Percentiles rank a stretch among this genome's conserved stretches.
Evolutionary conservation across 1,139 yeast genomes (phyloP).

Genomic region (Lodderomyces theae): DNA sequence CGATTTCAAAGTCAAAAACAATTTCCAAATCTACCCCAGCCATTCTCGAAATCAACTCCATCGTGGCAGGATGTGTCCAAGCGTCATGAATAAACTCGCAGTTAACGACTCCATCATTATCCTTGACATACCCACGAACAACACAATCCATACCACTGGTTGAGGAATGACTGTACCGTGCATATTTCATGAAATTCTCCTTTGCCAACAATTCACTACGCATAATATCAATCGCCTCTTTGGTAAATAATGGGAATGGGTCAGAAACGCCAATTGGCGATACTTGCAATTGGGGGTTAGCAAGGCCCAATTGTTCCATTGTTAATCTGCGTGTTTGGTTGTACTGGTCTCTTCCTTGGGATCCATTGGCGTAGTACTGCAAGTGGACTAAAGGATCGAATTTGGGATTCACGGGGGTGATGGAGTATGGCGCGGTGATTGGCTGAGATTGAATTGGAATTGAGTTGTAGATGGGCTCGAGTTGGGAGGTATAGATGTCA

Average conservation of each 20-base stretch:
- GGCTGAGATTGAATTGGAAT: background rate
- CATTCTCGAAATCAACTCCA: conserved; percentile 47
- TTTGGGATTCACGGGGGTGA: conserved; percentile 7
- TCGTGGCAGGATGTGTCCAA: conserved; percentile 55
- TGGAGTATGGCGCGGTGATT: background rate
- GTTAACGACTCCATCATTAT: conserved; percentile 20
- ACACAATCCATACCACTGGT: conserved; percentile 48
- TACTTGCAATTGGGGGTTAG: conserved; percentile 33
- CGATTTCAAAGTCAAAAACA: conserved; percentile 54
- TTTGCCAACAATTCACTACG: conserved; percentile 47
- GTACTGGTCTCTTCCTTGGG: conserved; percentile 22
- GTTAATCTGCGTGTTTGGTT: conserved; percentile 39
- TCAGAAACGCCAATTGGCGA: conserved; percentile 52
- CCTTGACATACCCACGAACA: conserved; percentile 48
- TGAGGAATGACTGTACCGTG: conserved; percentile 32
- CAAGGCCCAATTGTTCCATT: conserved; percentile 45
- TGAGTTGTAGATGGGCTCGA: conserved; percentile 5
- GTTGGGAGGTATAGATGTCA: conserved; percentile 7
- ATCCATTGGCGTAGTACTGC: conserved; percentile 29
- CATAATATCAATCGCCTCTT: conserved; percentile 56
- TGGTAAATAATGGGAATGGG: conserved; percentile 57
- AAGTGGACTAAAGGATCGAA: conserved; percentile 49
- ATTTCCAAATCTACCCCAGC: conserved; percentile 55
- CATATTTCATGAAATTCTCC: conserved; percentile 44
- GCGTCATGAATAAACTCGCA: conserved; percentile 51